A percentile compares a stretch with the other conserved stretches of the same genome.
These are phyloP conservation scores for Carex cristatella DNA, from an alignment of 176 grass and related monocot genomes.

Conservation along the genomic window DNA sequence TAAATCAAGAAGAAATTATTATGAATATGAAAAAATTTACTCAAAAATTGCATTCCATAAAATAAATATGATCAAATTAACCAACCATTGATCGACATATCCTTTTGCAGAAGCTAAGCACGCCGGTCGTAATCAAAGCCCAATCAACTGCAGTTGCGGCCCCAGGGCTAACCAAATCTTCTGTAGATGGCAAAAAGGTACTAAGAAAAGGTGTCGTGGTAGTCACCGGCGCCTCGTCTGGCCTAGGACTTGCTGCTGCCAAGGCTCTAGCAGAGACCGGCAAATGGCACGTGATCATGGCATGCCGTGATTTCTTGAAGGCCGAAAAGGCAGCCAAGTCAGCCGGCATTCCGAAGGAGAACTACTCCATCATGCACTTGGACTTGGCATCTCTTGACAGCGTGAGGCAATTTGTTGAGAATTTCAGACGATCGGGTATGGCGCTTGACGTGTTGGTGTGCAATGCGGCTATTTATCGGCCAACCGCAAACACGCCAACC, in stretches of 20 bases:
- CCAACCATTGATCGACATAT: not conserved
- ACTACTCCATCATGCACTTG: slow-evolving; percentile 73
- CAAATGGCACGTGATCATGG: slow-evolving; percentile 91
- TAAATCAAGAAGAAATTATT: not conserved
- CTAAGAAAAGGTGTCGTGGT: slow-evolving; percentile 77
- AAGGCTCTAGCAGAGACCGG: slow-evolving; percentile 78
- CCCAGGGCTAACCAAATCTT: slow-evolving; percentile 19
- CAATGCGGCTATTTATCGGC: slow-evolving; percentile 88
- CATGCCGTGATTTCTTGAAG: slow-evolving; percentile 90
- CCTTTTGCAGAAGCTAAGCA: slow-evolving; percentile 19
- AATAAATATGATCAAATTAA: not conserved
- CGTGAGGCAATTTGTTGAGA: slow-evolving; percentile 64
- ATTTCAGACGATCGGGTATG: slow-evolving; percentile 49
- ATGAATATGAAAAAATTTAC: not conserved
- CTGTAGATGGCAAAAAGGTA: slow-evolving; percentile 48
- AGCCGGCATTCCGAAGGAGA: slow-evolving; percentile 56
- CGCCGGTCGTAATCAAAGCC: slow-evolving; percentile 27
- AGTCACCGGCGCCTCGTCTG: slow-evolving; percentile 78
- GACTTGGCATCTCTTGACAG: slow-evolving; percentile 92
- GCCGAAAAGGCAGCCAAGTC: slow-evolving; percentile 59
- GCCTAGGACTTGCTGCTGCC: slow-evolving; percentile 66
- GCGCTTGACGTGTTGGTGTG: slow-evolving; percentile 76
- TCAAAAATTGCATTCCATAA: not conserved
- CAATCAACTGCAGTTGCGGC: slow-evolving; percentile 45
- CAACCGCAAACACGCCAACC: slow-evolving; percentile 56